phyloP scores from a whole-genome alignment of 225 moss, liverwort and hornwort genomes.

The Thuidium tamariscinum region DNA sequence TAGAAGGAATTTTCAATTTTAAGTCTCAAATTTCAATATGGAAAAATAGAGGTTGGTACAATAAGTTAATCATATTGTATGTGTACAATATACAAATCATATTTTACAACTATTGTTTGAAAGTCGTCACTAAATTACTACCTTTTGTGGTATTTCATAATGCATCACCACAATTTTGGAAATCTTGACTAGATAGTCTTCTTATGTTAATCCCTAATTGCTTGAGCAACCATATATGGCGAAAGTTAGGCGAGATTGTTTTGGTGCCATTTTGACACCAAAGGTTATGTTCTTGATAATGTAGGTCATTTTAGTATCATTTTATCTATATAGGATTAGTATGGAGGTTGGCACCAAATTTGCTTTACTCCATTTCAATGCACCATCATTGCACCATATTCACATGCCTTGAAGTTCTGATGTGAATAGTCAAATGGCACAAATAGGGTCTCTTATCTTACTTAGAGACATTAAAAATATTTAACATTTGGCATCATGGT shows the following conservation, averaged over 20 bases:
- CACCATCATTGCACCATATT: no score
- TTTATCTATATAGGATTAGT: no score
- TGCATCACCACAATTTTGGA: neutral
- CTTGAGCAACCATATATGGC: no score
- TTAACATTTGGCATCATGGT: neutral
- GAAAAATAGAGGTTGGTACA: accelerated
- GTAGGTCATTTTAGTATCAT: no score
- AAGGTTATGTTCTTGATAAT: no score
- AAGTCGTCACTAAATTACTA: neutral
- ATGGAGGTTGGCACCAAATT: no score
- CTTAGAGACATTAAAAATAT: neutral
- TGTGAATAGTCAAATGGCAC: neutral
- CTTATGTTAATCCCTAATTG: no score
- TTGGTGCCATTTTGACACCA: no score
- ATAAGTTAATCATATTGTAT: neutral
- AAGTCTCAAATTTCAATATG: neutral
- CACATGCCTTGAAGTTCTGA: no score
- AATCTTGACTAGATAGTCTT: neutral
- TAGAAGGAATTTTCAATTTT: neutral
- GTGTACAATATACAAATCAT: neutral
- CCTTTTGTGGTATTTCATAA: neutral
- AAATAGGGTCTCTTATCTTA: neutral
- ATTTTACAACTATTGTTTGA: neutral
- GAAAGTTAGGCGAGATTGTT: no score
- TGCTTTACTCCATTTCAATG: no score